phyloP scores from a whole-genome alignment of 768 basidiomycete genomes.

The Tricholoma furcatifolium region DNA sequence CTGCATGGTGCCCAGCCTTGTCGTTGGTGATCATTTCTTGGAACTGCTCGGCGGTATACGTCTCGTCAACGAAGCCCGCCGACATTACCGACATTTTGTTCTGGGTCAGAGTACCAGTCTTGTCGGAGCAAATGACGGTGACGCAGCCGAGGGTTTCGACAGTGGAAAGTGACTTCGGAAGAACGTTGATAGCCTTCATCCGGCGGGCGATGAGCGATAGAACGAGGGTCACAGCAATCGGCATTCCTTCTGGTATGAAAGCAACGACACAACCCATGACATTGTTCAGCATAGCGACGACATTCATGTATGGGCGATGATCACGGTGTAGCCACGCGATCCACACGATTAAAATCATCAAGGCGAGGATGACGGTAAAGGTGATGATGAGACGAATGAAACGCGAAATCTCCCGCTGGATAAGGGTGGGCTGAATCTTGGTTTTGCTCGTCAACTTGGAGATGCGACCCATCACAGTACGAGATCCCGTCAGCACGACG shows the following conservation, averaged over 20 bases:
- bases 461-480: slow-evolving; percentile 50
- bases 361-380: slow-evolving; percentile 38
- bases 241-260: slow-evolving; percentile 48
- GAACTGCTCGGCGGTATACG: slow-evolving; percentile 26
- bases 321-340: slow-evolving; percentile 42
- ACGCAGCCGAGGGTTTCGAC: slow-evolving; percentile 69
- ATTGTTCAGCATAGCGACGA: slow-evolving; percentile 51
- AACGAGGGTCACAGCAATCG: slow-evolving; percentile 56
- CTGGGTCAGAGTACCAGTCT: slow-evolving; percentile 64
- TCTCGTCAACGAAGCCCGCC: slow-evolving; percentile 35
- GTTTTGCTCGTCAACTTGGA: slow-evolving; percentile 50
- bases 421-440: slow-evolving; percentile 44
- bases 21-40: slow-evolving; percentile 8
- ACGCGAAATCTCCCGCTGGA: slow-evolving; percentile 47
- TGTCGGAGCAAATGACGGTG: slow-evolving; percentile 52
- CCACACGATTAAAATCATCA: slow-evolving; percentile 40
- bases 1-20: not conserved
- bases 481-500: slow-evolving; percentile 43
- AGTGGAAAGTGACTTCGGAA: slow-evolving; percentile 52
- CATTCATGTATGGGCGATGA: slow-evolving; percentile 46
- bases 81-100: slow-evolving; percentile 59
- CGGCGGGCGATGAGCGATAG: slow-evolving; percentile 26
- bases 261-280: slow-evolving; percentile 45
- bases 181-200: slow-evolving; percentile 15
- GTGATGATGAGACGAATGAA: slow-evolving; percentile 53